phyloP scores from a whole-genome alignment of 768 basidiomycete genomes.

The Suillus fuscotomentosus region DNA sequence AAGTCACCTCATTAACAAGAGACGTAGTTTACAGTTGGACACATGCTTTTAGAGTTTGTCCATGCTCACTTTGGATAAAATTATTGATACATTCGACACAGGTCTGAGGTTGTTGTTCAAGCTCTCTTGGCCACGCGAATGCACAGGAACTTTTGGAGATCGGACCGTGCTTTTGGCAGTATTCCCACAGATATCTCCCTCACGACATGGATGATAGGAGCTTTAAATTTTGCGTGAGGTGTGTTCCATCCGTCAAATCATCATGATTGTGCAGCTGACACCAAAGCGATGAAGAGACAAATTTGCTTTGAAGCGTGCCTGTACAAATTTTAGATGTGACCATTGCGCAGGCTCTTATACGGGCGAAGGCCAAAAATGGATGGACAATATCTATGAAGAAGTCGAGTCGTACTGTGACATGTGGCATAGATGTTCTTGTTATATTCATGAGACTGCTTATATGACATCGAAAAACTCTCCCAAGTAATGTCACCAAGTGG shows the following conservation, averaged over 20 bases:
- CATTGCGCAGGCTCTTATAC: background rate
- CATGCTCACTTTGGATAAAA: background rate
- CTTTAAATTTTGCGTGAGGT: background rate
- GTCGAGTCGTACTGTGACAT: background rate
- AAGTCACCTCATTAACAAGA: background rate
- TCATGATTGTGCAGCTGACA: background rate
- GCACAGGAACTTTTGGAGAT: background rate
- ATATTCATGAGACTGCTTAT: conserved; percentile 36
- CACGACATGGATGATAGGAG: background rate
- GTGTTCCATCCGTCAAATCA: background rate
- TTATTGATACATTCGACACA: background rate
- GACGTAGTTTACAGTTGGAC: background rate
- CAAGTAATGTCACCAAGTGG: no score
- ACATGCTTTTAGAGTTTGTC: background rate
- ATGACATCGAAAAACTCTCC: no score
- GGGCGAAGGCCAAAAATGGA: background rate
- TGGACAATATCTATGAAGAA: background rate
- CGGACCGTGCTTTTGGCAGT: background rate
- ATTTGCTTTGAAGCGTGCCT: background rate
- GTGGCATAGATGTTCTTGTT: conserved; percentile 38
- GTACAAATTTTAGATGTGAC: background rate
- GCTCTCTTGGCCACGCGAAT: background rate
- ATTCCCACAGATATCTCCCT: background rate
- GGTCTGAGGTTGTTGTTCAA: background rate
- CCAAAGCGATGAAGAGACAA: background rate